Evolutionary conservation across 2,329 filamentous ascomycete genomes (phyloP), one percentile per base, ranked within the genome.

Genomic region (Beauveria australis): DNA sequence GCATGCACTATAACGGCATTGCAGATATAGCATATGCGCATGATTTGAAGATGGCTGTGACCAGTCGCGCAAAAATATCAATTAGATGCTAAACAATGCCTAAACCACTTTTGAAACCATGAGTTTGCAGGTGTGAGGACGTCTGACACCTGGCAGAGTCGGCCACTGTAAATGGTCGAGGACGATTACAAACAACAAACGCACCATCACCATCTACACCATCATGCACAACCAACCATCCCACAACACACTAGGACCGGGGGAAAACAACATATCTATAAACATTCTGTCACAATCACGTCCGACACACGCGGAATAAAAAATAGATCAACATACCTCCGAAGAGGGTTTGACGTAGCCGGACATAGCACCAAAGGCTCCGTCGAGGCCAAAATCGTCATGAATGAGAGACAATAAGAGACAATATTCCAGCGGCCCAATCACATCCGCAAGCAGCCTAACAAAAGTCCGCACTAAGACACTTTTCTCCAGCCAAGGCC

Each of bases 351-450:
- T 33, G 49, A 47, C 41, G 48, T 41, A 53, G 57, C 9, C 24
- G 14, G 19, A 19, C 19, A 14, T 40, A 19, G 44, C 26, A 18
- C 26, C 22, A 14, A 4, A 37, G 24, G 6, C 16, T 22, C 56
- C 56, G 18, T 7, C 26, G 6, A 49, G 52, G 51, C 43, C 3
- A 40, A 47, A 56, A 56, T 55, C 33, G 59, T 49, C 59, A 60
- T 16, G 9, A 43, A 37, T 18, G 2, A 51, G 51, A 54, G 22
- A 22, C 22, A 22, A 22, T 22, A 22, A 22, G 22, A 43, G 24
- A 60, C 58, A 54, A 14, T 40, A 19, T 40, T 61, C n/a, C 53
- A 37, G 43, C 24, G 40, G 22, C 18, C 59, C 52, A 54, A 51
- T 55, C 24, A 44, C 10, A 44, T 28, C 28, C 52, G 18, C 33